Base-by-base conservation (phyloP, 352 stramenopile species). In the Stephanocyclus meneghinianus region DNA sequence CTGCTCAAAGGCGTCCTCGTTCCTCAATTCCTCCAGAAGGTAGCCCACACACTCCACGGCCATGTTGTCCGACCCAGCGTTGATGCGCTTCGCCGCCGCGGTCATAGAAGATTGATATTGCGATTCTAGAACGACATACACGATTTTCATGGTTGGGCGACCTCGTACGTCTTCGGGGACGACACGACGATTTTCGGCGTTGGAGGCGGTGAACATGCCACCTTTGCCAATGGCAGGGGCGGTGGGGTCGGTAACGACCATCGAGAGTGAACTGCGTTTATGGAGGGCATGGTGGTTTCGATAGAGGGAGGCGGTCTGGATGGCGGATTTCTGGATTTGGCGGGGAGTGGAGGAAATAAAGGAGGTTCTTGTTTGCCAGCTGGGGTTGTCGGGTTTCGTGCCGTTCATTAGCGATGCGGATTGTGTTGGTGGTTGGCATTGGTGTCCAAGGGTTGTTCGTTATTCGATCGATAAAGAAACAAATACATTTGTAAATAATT, bases 101-200 rank as follows among this genome's bases (percentile, higher is more conserved):
- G 92, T 95, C 82, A 96, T 89, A 15, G 88, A 93, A 21, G 85
- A 90, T 86, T 96, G 93, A 77, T 96, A 96, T 85, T 96, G 93
- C 21, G 85, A 94, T 87, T 96, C 93, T 10, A 96, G 88, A 7
- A 96, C 93, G 2, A 96, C 93, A 76, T 96, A 96, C n/a, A 94
- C 89, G 60, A 95, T 89, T 84, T 96, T 96, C 88, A 95, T 95
- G 50, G 81, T 89, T 18, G 92, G 91, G 68, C 92, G 88, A 35
- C 78, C 90, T 50, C 83, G 65, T 15, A 60, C 59, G 57, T 92
- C 79, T 67, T 93, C 90, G 32, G 91, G 90, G 29, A 93, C 83
- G 53, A 96, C 80, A 45, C 92, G 88, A 68, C 92, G 86, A 64
- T 81, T 90, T 67, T 95, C 92, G n/a, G 90, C 80, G 61, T 93